Evolutionary conservation across 768 basidiomycete species (phyloP).

Genomic region (Pisolithus tinctorius): DNA sequence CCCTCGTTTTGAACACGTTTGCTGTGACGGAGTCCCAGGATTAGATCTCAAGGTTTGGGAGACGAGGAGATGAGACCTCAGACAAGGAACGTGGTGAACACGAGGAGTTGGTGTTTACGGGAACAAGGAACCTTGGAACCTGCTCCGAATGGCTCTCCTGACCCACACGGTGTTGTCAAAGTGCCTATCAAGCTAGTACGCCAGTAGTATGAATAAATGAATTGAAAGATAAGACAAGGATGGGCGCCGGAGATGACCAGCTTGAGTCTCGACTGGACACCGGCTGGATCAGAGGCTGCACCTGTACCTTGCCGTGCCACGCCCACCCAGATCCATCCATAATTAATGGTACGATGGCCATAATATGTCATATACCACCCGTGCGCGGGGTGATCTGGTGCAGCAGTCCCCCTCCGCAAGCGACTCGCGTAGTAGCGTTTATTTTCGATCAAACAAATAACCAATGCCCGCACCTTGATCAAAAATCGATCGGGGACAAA

Average conservation of each 20-base stretch:
- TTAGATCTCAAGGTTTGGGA: slow-evolving; percentile 12
- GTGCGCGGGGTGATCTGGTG: too few species aligned
- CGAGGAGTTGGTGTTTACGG: slow-evolving; percentile 46
- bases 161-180: background rate
- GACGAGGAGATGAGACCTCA: slow-evolving; percentile 23
- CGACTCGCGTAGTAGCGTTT: background rate
- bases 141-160: slow-evolving; percentile 7
- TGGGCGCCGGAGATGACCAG: background rate
- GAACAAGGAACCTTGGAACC: slow-evolving; percentile 9
- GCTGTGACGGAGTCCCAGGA: slow-evolving; percentile 20
- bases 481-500: background rate
- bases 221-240: background rate
- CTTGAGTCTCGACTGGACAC: background rate
- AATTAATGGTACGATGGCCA: too few species aligned
- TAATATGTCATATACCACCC: too few species aligned
- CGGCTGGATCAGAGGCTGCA: too few species aligned
- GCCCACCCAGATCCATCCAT: too few species aligned
- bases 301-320: too few species aligned
- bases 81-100: slow-evolving; percentile 69
- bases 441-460: background rate
- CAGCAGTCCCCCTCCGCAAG: too few species aligned
- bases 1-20: slow-evolving; percentile 72
- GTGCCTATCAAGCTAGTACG: background rate
- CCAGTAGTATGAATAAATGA: background rate
- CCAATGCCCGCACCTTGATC: background rate